Percentiles rank a stretch among this genome's conserved stretches.
Conservation (phyloP, 2,329 filamentous ascomycete genomes). For the Alternaria triticimaculans region DNA sequence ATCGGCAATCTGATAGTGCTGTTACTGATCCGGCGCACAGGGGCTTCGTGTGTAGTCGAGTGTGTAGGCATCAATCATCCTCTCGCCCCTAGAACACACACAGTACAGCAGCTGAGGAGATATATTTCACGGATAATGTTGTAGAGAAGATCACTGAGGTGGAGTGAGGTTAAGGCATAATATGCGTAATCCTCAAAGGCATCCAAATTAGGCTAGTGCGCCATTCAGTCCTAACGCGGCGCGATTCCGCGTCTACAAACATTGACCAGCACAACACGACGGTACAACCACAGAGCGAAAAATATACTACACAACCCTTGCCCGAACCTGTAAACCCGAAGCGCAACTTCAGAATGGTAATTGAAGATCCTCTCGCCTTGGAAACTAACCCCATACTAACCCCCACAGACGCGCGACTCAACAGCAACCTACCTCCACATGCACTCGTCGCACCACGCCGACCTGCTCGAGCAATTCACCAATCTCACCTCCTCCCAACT, state of each 20-base stretch:
- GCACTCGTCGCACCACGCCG: constrained; percentile 72
- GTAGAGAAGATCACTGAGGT: neutral
- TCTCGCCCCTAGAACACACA: neutral
- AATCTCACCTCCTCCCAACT: constrained; percentile 41
- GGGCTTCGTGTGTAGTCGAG: neutral
- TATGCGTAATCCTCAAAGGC: neutral
- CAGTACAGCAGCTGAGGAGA: neutral
- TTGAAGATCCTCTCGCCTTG: no score
- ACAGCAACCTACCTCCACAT: constrained; percentile 79
- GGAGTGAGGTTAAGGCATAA: neutral
- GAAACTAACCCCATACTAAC: neutral
- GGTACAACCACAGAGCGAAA: neutral
- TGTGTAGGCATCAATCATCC: neutral
- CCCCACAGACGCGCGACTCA: constrained; percentile 70
- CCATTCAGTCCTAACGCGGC: constrained; percentile 5
- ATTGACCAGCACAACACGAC: neutral
- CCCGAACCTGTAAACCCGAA: no score
- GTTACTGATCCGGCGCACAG: neutral
- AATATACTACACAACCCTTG: neutral
- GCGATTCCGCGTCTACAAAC: neutral
- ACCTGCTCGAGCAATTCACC: constrained; percentile 72
- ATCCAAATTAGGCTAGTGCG: constrained; percentile 4
- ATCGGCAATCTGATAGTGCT: neutral
- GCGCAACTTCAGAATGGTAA: neutral
- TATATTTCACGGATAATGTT: fast-evolving